phyloP scores from a whole-genome alignment of 2,329 filamentous ascomycete genomes.

The Arthrobotrys conoides region DNA sequence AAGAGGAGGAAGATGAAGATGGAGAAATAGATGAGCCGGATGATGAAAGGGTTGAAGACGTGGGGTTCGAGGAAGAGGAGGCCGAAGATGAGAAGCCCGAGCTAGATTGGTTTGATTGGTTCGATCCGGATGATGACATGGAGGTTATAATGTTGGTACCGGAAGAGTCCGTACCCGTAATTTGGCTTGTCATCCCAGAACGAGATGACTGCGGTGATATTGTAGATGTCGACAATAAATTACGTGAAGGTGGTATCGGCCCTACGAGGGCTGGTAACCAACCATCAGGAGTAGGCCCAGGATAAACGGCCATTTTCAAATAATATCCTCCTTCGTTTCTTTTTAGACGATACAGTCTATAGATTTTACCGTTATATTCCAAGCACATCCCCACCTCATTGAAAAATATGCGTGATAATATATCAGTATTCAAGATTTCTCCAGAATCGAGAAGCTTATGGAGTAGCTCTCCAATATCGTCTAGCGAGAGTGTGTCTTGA shows the following conservation, averaged over 20 bases:
- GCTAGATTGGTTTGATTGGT: not conserved
- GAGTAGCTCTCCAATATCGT: slow-evolving; percentile 7
- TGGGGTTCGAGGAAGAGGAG: not conserved
- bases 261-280: not conserved
- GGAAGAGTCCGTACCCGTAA: not conserved
- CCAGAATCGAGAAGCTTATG: not conserved
- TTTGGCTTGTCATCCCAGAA: not conserved
- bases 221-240: not conserved
- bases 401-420: not conserved
- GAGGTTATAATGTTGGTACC: not conserved
- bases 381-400: slow-evolving; percentile 9
- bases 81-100: not conserved
- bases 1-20: not conserved
- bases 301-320: slow-evolving; percentile 7
- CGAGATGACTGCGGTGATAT: not conserved
- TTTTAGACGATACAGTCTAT: not conserved
- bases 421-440: not conserved
- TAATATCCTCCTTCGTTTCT: not conserved
- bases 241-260: not conserved
- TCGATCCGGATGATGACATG: not conserved
- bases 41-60: not conserved
- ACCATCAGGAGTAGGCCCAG: not conserved
- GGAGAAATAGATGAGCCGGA: not conserved
- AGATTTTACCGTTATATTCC: not conserved
- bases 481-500: not conserved